phyloP scores from a whole-genome alignment of 371 early-diverging fungal genomes.

The Syncephalastrum monosporum region DNA sequence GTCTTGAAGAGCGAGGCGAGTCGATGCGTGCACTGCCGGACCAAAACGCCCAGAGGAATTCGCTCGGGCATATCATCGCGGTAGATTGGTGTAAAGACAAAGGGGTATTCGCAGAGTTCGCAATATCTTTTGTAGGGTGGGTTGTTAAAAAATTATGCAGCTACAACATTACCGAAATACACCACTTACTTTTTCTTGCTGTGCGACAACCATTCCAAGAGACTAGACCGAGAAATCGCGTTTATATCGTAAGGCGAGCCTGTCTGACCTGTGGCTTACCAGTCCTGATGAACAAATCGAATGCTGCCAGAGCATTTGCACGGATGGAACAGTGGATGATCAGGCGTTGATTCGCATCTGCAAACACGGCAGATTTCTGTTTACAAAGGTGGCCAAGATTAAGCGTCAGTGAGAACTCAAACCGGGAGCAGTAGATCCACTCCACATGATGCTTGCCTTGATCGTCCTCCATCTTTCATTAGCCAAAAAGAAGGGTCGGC shows the following conservation, averaged over 20 bases:
- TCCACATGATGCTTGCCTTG: constrained; percentile 12
- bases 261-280: constrained; percentile 39
- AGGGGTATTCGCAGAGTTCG: constrained; percentile 80
- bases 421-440: not conserved
- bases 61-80: constrained; percentile 71
- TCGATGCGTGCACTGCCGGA: constrained; percentile 47
- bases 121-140: constrained; percentile 52
- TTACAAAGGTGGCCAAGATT: not conserved
- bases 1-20: constrained; percentile 28
- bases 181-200: constrained; percentile 68
- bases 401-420: not conserved
- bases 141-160: constrained; percentile 1
- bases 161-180: constrained; percentile 1
- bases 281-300: constrained; percentile 83
- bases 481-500: constrained; percentile 4
- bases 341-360: constrained; percentile 69
- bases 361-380: constrained; percentile 86
- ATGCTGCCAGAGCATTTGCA: constrained; percentile 94
- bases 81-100: constrained; percentile 75
- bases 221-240: constrained; percentile 29
- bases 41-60: constrained; percentile 55
- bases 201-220: constrained; percentile 86
- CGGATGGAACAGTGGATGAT: constrained; percentile 85
- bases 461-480: constrained; percentile 25
- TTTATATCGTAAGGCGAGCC: not conserved